phyloP scores from a whole-genome alignment of 2,329 filamentous ascomycete species.

The Fusarium veterinarium region DNA sequence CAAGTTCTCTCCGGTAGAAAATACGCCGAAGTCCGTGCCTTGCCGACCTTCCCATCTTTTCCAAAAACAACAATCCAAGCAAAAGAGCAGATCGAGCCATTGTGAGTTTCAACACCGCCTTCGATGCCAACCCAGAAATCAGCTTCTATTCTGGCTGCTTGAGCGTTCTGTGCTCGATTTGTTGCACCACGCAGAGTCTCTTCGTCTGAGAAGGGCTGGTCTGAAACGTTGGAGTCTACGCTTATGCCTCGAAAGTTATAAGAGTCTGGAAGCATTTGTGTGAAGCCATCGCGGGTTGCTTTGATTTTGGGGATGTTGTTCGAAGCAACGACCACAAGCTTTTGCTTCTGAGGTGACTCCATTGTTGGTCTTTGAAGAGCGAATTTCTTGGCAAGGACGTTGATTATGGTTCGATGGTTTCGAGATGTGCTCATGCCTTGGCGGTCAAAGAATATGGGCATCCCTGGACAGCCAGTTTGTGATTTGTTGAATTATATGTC shows the following conservation, averaged over 20 bases:
- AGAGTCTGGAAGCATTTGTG: conserved; percentile 48
- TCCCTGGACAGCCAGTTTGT: not conserved
- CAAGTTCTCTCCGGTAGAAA: conserved; percentile 54
- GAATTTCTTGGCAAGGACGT: not conserved
- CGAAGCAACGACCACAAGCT: conserved; percentile 50
- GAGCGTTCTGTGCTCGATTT: conserved; percentile 52
- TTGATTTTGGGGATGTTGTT: conserved; percentile 55
- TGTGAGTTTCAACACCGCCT: conserved; percentile 52
- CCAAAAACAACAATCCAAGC: conserved; percentile 54
- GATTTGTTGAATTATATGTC: not conserved
- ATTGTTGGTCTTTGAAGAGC: not conserved
- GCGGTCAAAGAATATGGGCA: not conserved
- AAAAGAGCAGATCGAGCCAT: conserved; percentile 50
- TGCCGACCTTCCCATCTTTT: conserved; percentile 47
- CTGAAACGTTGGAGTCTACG: conserved; percentile 53
- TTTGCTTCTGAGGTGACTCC: conserved; percentile 3
- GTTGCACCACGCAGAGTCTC: conserved; percentile 54
- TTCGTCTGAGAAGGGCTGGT: conserved; percentile 54
- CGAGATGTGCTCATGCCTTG: not conserved
- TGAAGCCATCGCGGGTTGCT: conserved; percentile 52
- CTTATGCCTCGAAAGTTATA: conserved; percentile 46
- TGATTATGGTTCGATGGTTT: not conserved
- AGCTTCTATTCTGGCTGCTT: conserved; percentile 45
- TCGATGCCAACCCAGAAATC: conserved; percentile 57
- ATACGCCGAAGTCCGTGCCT: conserved; percentile 53